phyloP scores from a whole-genome alignment of 805 yeast genomes.

The Lachancea kluyveri region DNA sequence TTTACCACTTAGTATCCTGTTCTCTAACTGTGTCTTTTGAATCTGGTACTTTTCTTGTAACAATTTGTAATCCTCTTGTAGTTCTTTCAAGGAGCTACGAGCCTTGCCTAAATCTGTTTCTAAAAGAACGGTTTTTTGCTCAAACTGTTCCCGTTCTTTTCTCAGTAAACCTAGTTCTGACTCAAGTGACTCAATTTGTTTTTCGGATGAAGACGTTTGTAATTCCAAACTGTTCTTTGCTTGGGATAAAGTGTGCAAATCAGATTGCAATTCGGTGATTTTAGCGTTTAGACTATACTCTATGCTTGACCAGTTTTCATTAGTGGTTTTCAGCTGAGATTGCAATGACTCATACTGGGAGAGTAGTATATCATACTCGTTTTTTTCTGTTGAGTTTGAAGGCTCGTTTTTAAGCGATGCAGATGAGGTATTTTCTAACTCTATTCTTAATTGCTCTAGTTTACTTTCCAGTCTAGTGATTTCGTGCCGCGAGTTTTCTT shows the following conservation, averaged over 20 bases:
- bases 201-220: slow-evolving; percentile 10
- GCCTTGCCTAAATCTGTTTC: no score
- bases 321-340: slow-evolving; percentile 66
- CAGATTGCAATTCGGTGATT: slow-evolving; percentile 2
- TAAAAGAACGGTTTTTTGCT: slow-evolving; percentile 23
- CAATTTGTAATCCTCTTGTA: slow-evolving; percentile 24
- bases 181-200: slow-evolving; percentile 1
- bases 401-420: slow-evolving; percentile 11
- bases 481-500: slow-evolving; percentile 37
- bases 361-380: slow-evolving; percentile 37
- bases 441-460: slow-evolving; percentile 60
- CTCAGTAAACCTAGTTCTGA: slow-evolving; percentile 26
- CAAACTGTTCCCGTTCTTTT: slow-evolving; percentile 21
- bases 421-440: slow-evolving; percentile 40
- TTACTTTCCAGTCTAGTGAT: slow-evolving; percentile 57
- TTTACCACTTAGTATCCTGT: no score
- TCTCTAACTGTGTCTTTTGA: slow-evolving; percentile 20
- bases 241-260: background rate
- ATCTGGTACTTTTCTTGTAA: slow-evolving; percentile 23
- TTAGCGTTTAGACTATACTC: slow-evolving; percentile 55
- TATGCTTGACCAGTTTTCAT: slow-evolving; percentile 76
- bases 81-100: slow-evolving; percentile 14
- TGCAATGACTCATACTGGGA: slow-evolving; percentile 53
- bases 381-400: slow-evolving; percentile 23
- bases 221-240: slow-evolving; percentile 4